phyloP scores from a whole-genome alignment of 2,329 filamentous ascomycete genomes.

The Penicillium sp. region DNA sequence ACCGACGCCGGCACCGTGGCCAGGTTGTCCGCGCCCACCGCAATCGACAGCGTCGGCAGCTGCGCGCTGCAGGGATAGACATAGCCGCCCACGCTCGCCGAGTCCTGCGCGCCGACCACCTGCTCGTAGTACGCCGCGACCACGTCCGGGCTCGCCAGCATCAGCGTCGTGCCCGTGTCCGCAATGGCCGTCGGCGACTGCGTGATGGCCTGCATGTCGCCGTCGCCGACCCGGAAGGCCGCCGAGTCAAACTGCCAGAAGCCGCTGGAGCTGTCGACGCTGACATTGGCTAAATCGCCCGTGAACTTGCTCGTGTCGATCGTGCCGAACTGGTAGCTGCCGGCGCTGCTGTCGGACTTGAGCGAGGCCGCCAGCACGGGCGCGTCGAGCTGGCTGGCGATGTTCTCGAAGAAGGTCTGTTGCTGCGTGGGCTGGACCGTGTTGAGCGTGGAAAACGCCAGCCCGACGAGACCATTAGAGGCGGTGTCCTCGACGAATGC shows the following conservation, averaged over 20 bases:
- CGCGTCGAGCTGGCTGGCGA: slow-evolving; percentile 56
- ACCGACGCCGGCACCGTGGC: slow-evolving; percentile 54
- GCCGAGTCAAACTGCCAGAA: slow-evolving; percentile 66
- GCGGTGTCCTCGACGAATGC: slow-evolving; percentile 58
- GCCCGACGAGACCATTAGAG: slow-evolving; percentile 66
- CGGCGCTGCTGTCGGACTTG: slow-evolving; percentile 51
- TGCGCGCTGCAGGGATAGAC: slow-evolving; percentile 55
- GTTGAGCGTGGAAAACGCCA: slow-evolving; percentile 64
- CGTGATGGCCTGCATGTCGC: slow-evolving; percentile 30
- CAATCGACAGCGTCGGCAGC: slow-evolving; percentile 54
- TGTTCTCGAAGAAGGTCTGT: slow-evolving; percentile 72
- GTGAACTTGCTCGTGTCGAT: slow-evolving; percentile 63
- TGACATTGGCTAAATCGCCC: slow-evolving; percentile 59
- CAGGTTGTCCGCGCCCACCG: slow-evolving; percentile 47
- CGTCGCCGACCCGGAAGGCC: slow-evolving; percentile 52
- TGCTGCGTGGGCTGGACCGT: slow-evolving; percentile 59
- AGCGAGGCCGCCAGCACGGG: slow-evolving; percentile 70
- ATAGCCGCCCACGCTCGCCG: slow-evolving; percentile 45
- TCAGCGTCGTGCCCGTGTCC: slow-evolving; percentile 66
- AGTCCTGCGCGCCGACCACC: slow-evolving; percentile 50
- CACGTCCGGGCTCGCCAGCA: slow-evolving; percentile 58
- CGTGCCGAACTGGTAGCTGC: slow-evolving; percentile 69
- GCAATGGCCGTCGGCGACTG: slow-evolving; percentile 49
- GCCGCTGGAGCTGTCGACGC: slow-evolving; percentile 58
- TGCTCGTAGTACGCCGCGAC: slow-evolving; percentile 57